Evolutionary conservation across 495 filamentous ascomycete genomes (phyloP).

Genomic region (Penicillium herquei): DNA sequence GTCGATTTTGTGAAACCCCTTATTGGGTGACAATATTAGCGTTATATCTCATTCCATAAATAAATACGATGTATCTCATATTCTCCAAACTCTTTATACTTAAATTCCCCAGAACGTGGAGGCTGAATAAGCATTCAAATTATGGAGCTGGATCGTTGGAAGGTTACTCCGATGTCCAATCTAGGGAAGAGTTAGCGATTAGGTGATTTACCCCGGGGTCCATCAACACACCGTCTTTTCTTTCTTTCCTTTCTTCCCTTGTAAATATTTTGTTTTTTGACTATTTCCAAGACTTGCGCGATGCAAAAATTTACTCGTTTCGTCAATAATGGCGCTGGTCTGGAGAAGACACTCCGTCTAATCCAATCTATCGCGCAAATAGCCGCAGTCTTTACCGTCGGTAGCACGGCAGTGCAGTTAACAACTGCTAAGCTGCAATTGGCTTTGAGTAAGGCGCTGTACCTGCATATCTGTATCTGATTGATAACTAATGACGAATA

Average conservation of each 20-base stretch:
- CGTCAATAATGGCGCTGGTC: slow-evolving; percentile 39
- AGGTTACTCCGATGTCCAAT: background rate
- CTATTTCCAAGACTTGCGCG: background rate
- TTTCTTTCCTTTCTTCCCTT: background rate
- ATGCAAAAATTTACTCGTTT: slow-evolving; percentile 35
- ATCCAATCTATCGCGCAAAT: slow-evolving; percentile 56
- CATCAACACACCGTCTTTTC: slow-evolving; percentile 8
- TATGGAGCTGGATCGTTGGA: too few relatives aligned
- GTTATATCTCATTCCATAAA: too few relatives aligned
- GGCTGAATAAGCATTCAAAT: slow-evolving; percentile 11
- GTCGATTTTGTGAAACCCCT: too few relatives aligned
- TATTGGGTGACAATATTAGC: too few relatives aligned
- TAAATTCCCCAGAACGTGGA: background rate
- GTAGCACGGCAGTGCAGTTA: slow-evolving; percentile 25
- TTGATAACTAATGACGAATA: slow-evolving; percentile 7
- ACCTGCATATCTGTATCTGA: background rate
- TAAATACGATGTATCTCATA: too few relatives aligned
- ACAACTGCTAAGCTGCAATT: slow-evolving; percentile 33
- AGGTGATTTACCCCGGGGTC: background rate
- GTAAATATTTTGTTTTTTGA: too few relatives aligned
- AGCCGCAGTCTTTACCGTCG: slow-evolving; percentile 36
- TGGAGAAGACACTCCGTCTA: slow-evolving; percentile 62
- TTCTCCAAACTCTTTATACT: too few relatives aligned
- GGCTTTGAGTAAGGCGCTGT: slow-evolving; percentile 27
- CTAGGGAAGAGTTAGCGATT: background rate